phyloP scores from a whole-genome alignment of 495 filamentous ascomycete species.

The Thozetella sp. region DNA sequence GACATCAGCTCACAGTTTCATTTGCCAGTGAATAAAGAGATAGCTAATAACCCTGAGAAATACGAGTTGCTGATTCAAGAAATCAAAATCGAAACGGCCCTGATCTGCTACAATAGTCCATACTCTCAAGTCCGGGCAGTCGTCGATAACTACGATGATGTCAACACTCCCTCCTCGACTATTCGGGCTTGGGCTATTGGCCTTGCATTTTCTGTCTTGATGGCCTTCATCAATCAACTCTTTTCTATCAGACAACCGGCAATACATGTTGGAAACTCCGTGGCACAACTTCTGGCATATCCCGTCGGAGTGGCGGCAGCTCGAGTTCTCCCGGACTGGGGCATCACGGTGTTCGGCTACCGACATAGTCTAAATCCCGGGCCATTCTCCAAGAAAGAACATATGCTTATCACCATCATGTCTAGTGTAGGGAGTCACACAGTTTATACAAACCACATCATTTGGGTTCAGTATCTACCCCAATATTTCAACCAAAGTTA shows the following conservation, averaged over 20 bases:
- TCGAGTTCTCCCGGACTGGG: constrained; percentile 31
- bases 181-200: constrained; percentile 42
- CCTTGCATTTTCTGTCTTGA: constrained; percentile 30
- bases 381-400: constrained; percentile 53
- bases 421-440: constrained; percentile 32
- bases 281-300: constrained; percentile 41
- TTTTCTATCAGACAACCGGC: constrained; percentile 40
- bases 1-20: constrained; percentile 3
- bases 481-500: constrained; percentile 40
- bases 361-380: constrained; percentile 46
- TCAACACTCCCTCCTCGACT: constrained; percentile 32
- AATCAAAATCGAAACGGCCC: constrained; percentile 42
- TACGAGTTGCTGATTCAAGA: constrained; percentile 34
- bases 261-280: constrained; percentile 30
- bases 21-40: constrained; percentile 29
- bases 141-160: constrained; percentile 48
- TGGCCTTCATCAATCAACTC: constrained; percentile 43
- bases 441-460: constrained; percentile 41
- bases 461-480: constrained; percentile 45
- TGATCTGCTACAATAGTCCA: constrained; percentile 44
- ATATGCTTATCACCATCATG: constrained; percentile 54
- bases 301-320: constrained; percentile 35
- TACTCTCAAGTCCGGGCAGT: constrained; percentile 53
- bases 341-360: constrained; percentile 36
- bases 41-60: constrained; percentile 36